A percentile compares a stretch with the other conserved stretches of the same genome.
These are phyloP conservation scores for Spergularia azorica DNA, from an alignment of 179 eudicot genomes.

Conservation along the genomic window DNA sequence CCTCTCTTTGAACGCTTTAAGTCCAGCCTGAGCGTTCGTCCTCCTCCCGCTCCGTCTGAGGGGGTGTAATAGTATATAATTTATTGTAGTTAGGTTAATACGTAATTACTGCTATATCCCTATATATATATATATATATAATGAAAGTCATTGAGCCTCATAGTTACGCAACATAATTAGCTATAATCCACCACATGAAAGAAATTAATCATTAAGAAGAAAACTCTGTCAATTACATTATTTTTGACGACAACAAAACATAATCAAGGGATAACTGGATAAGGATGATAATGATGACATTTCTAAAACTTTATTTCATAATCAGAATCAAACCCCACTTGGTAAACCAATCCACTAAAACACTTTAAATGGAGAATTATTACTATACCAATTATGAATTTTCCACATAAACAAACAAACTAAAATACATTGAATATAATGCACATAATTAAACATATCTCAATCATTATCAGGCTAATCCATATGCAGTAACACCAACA, in stretches of 20 bases:
- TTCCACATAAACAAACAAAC: not conserved
- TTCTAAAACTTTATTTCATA: not conserved
- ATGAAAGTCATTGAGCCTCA: too few species aligned
- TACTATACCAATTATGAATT: not conserved
- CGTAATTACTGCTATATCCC: too few species aligned
- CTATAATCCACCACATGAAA: constrained; percentile 3
- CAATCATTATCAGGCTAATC: not conserved
- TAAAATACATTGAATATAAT: not conserved
- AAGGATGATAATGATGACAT: not conserved
- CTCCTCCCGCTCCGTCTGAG: too few species aligned
- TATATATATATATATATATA: too few species aligned
- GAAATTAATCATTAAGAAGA: constrained; percentile 2
- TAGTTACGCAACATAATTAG: not conserved
- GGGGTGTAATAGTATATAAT: too few species aligned
- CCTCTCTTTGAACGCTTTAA: too few species aligned
- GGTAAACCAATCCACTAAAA: constrained; percentile 5
- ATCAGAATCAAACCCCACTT: not conserved
- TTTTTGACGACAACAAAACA: not conserved
- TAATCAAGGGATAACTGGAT: not conserved
- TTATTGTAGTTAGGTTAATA: too few species aligned
- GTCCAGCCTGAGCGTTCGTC: too few species aligned
- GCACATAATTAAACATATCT: not conserved
- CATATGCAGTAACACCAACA: not conserved
- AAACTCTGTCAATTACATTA: not conserved
- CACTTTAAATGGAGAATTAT: not conserved